phyloP scores from a whole-genome alignment of 306 rosid genomes.

The Trichosanthes truncata region DNA sequence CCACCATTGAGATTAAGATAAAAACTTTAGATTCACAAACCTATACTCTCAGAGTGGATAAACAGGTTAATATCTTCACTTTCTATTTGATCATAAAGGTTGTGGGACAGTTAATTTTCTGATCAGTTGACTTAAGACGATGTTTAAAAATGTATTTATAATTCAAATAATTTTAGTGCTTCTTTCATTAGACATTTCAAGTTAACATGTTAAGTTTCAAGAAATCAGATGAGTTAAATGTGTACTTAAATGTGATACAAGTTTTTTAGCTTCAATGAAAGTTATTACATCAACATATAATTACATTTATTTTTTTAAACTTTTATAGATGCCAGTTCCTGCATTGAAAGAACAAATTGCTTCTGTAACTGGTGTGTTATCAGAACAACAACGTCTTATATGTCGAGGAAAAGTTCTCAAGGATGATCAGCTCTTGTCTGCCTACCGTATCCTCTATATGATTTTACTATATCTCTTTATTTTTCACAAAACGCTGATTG shows the following conservation, averaged over 20 bases:
- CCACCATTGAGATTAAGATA: slow-evolving; percentile 81
- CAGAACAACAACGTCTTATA: slow-evolving; percentile 50
- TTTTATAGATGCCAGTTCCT: slow-evolving; percentile 84
- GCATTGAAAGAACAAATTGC: slow-evolving; percentile 55
- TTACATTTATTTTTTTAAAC: slow-evolving; percentile 9
- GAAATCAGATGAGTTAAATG: slow-evolving; percentile 3
- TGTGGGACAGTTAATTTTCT: neutral
- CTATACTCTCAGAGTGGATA: slow-evolving; percentile 89
- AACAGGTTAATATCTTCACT: slow-evolving; percentile 47
- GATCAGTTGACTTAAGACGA: neutral
- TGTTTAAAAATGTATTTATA: neutral
- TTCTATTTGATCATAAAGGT: neutral
- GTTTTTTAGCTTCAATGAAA: slow-evolving; percentile 1
- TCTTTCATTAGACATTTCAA: neutral
- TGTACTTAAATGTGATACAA: neutral
- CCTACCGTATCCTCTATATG: slow-evolving; percentile 45
- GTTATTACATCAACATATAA: neutral
- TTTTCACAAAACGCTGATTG: neutral
- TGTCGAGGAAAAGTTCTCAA: slow-evolving; percentile 63
- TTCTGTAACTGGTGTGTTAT: slow-evolving; percentile 49
- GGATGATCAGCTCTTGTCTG: slow-evolving; percentile 58
- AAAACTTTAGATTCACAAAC: slow-evolving; percentile 92
- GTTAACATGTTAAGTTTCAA: neutral
- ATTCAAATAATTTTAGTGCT: neutral
- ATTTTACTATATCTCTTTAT: neutral